Evolutionary conservation across 495 filamentous ascomycete genomes (phyloP).

Genomic region (Penicillium paradoxum): DNA sequence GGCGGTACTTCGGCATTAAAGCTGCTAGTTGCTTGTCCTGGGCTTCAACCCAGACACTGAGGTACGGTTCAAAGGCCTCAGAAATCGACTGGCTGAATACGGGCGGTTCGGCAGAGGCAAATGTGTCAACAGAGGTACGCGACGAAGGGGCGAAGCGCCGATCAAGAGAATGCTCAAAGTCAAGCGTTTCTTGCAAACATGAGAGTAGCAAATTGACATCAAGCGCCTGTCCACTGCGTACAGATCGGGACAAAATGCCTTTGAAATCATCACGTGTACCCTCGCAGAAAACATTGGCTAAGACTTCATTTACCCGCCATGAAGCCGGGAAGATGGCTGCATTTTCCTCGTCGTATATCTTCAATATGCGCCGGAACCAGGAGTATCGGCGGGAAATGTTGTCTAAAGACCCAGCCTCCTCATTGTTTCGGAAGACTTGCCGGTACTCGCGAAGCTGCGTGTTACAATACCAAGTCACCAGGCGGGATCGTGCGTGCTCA

Average conservation of each 20-base stretch:
- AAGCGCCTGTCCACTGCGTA: slow-evolving; percentile 77
- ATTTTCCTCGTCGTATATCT: slow-evolving; percentile 94
- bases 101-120: slow-evolving; percentile 72
- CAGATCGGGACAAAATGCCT: slow-evolving; percentile 80
- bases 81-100: slow-evolving; percentile 91
- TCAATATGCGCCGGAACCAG: slow-evolving; percentile 94
- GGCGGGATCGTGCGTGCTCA: slow-evolving; percentile 73
- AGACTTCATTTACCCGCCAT: slow-evolving; percentile 86
- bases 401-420: slow-evolving; percentile 94
- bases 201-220: slow-evolving; percentile 90
- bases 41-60: slow-evolving; percentile 94
- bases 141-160: slow-evolving; percentile 72
- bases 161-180: slow-evolving; percentile 93
- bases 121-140: slow-evolving; percentile 85
- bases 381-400: slow-evolving; percentile 94
- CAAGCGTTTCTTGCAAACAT: slow-evolving; percentile 92
- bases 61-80: slow-evolving; percentile 93
- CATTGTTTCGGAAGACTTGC: slow-evolving; percentile 90
- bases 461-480: slow-evolving; percentile 97
- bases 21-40: slow-evolving; percentile 85
- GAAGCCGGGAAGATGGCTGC: slow-evolving; percentile 77
- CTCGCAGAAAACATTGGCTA: slow-evolving; percentile 93
- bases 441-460: slow-evolving; percentile 94
- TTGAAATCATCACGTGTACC: slow-evolving; percentile 94
- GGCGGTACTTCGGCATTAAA: slow-evolving; percentile 85